Conservation (phyloP, 2,329 filamentous ascomycete genomes). For the Diaporthe vexans region DNA sequence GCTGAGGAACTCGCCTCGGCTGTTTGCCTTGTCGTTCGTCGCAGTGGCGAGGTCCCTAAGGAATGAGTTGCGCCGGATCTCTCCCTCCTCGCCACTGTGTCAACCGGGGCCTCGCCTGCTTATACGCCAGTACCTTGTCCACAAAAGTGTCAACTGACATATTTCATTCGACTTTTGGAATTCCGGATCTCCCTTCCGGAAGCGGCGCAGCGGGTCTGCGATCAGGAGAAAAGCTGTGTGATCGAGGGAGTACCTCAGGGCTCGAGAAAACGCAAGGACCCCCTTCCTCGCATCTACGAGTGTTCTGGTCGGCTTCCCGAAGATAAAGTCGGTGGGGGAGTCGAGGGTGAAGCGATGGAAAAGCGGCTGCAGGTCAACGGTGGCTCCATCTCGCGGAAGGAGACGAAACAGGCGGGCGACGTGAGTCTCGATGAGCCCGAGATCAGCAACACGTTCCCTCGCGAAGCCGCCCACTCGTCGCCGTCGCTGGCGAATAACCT, state of each 20-base stretch:
- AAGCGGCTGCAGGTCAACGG: constrained; percentile 21
- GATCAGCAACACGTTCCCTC: too few species aligned
- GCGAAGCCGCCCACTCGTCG: too few species aligned
- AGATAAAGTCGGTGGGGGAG: constrained; percentile 18
- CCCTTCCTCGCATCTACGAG: background rate
- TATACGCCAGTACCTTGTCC: constrained; percentile 2
- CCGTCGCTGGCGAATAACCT: too few species aligned
- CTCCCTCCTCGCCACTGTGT: background rate
- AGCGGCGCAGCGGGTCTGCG: background rate
- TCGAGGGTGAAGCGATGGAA: constrained; percentile 25
- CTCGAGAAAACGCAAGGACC: constrained; percentile 1
- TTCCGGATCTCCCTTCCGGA: constrained; percentile 2
- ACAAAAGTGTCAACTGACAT: constrained; percentile 4
- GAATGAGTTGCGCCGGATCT: background rate
- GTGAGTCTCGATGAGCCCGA: too few species aligned
- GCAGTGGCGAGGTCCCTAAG: background rate
- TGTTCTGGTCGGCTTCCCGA: background rate
- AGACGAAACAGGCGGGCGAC: too few species aligned
- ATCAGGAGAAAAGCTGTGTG: background rate
- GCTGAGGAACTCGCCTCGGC: too few species aligned
- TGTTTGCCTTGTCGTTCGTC: too few species aligned
- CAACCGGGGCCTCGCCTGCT: background rate
- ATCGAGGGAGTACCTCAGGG: background rate
- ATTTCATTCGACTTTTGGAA: background rate
- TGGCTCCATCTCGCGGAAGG: background rate